These are phyloP conservation scores for Lupinus albus DNA, from an alignment of 306 rosid species.

Conservation along the genomic window DNA sequence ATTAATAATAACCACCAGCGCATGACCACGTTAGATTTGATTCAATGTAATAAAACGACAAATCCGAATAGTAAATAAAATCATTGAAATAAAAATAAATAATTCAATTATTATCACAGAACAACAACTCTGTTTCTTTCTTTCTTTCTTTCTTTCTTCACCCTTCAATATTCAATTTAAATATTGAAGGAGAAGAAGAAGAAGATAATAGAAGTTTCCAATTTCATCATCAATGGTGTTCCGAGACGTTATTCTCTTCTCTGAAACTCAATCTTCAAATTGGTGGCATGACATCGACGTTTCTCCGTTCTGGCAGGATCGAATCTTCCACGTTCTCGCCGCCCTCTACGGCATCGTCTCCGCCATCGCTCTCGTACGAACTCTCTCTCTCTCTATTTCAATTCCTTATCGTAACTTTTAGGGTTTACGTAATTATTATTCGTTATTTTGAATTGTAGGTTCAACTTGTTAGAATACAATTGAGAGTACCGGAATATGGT, in stretches of 20 bases:
- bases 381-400: background rate
- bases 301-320: constrained; percentile 84
- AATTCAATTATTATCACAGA: constrained; percentile 14
- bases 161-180: constrained; percentile 4
- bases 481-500: constrained; percentile 98
- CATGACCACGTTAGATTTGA: background rate
- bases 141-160: background rate
- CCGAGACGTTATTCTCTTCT: constrained; percentile 50
- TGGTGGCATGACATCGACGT: constrained; percentile 87
- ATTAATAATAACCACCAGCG: too few relatives aligned
- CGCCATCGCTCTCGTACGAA: constrained; percentile 68
- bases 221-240: constrained; percentile 44
- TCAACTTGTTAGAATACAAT: constrained; percentile 93
- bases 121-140: background rate
- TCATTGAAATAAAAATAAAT: background rate
- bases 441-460: constrained; percentile 47
- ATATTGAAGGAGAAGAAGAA: background rate
- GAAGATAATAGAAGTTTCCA: constrained; percentile 22
- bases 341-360: constrained; percentile 77
- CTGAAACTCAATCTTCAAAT: constrained; percentile 54
- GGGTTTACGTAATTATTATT: constrained; percentile 37
- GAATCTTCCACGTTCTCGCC: constrained; percentile 73
- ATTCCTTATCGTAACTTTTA: background rate
- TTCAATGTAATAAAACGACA: background rate
- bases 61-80: background rate